These are phyloP conservation scores for Trichomonas vaginalis DNA, from an alignment of 208 protist species.

Conservation along the genomic window DNA sequence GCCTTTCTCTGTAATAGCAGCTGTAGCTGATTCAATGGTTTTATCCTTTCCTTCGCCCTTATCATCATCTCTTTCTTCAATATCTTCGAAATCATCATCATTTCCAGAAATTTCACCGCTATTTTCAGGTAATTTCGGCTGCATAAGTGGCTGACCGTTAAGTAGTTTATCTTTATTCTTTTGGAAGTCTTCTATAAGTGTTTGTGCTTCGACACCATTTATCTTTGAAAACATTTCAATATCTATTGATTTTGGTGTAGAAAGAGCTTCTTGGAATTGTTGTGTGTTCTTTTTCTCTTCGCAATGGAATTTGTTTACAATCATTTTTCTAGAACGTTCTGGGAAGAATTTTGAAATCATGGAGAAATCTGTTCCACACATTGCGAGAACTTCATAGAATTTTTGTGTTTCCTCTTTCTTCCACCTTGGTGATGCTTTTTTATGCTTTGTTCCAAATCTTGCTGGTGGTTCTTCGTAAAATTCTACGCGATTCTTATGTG, in stretches of 20 bases:
- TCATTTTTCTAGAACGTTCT: conserved; percentile 15
- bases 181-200: not conserved
- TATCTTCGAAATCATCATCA: not conserved
- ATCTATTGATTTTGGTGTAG: not conserved
- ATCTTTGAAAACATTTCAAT: not conserved
- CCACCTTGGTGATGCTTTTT: not conserved
- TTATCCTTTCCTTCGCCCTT: not conserved
- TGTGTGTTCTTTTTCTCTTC: conserved; percentile 5
- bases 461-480: not conserved
- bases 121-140: not conserved
- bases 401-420: conserved; percentile 4
- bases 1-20: not conserved
- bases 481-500: not conserved
- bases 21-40: not conserved
- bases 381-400: conserved; percentile 17
- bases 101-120: not conserved
- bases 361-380: conserved; percentile 28
- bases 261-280: not conserved
- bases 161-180: not conserved
- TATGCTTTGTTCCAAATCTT: not conserved
- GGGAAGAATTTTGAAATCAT: conserved; percentile 23
- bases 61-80: not conserved
- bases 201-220: not conserved
- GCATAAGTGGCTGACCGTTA: not conserved
- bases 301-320: conserved; percentile 24